Base-by-base conservation (phyloP, 2,329 filamentous ascomycete genomes). In the Aspergillus neotritici region DNA sequence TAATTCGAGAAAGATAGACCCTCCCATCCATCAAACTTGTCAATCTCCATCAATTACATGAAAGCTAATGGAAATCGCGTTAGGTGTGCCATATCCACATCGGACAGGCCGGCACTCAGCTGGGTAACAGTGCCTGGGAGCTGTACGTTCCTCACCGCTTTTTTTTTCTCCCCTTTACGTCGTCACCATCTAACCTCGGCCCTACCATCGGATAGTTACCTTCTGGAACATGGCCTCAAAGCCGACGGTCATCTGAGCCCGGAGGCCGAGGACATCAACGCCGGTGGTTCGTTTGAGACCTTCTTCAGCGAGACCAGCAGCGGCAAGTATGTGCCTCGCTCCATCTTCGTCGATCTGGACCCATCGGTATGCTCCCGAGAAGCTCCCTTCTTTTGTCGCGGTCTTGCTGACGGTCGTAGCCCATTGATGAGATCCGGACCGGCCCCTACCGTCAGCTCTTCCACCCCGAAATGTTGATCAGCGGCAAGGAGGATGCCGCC, bases 111-210 rank as follows among this genome's bases (percentile, higher is more conserved):
- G 80, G 80, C 65, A 75, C 73, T 43, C 80, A 84, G 73, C 76
- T 84, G 47, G 80, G 80, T 57, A 83, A 83, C 70, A 78, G 76
- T 60, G 80, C 80, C 55, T 84, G 80, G 80, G 80, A 84, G 67
- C 73, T 83, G 80, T 83, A 77, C 53, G 78, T 65, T 33, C 21
- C 46, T 51, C 54, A 62, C 57, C 62, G 55, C 60, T 58, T 54
- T 53, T 60, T 49, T 41, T 47, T n/a, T n/a, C n/a, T n/a, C n/a
- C n/a, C 36, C 25, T 40, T 7, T 4, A 31, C 32, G 31, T 31
- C 40, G 42, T 31, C 21, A 33, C 15, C 21, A 31, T 31, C 39
- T 36, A 8, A 35, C 40, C 35, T 41, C 41, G 42, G 39, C 17
- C 10, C 43, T 21, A 44, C 44, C 37, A 25, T 30, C 13, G 37